phyloP scores from a whole-genome alignment of 257 asterid genomes.

The Solanum piurae region DNA sequence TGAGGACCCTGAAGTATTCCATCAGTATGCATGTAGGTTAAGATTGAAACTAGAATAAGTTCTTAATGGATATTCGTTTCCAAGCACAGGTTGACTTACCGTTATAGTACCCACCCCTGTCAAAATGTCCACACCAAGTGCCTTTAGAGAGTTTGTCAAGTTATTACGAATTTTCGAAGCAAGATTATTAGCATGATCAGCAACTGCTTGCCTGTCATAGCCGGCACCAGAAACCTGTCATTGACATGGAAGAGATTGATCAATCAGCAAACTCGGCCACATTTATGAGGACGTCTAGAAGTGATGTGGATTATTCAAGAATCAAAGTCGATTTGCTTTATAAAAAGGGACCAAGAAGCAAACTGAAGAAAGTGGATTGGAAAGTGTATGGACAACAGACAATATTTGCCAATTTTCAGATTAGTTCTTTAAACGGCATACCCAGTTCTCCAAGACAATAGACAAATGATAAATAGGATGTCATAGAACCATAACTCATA shows the following conservation, averaged over 20 bases:
- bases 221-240: conserved; percentile 81
- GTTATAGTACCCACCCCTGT: conserved; percentile 74
- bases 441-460: not conserved
- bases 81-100: conserved; percentile 34
- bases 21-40: not conserved
- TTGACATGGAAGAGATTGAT: conserved; percentile 1
- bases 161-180: conserved; percentile 79
- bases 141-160: conserved; percentile 81
- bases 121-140: conserved; percentile 94
- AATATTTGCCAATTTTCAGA: not conserved
- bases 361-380: not conserved
- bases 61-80: not conserved
- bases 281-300: not conserved
- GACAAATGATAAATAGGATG: not conserved
- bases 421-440: not conserved
- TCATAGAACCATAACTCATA: not conserved
- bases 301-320: not conserved
- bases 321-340: not conserved
- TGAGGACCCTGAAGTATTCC: conserved; percentile 69
- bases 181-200: conserved; percentile 86
- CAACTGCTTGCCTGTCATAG: conserved; percentile 85
- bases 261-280: not conserved
- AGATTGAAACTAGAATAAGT: not conserved
- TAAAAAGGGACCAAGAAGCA: not conserved
- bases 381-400: not conserved